phyloP scores from a whole-genome alignment of 495 filamentous ascomycete species.

The Neurospora terricola region DNA sequence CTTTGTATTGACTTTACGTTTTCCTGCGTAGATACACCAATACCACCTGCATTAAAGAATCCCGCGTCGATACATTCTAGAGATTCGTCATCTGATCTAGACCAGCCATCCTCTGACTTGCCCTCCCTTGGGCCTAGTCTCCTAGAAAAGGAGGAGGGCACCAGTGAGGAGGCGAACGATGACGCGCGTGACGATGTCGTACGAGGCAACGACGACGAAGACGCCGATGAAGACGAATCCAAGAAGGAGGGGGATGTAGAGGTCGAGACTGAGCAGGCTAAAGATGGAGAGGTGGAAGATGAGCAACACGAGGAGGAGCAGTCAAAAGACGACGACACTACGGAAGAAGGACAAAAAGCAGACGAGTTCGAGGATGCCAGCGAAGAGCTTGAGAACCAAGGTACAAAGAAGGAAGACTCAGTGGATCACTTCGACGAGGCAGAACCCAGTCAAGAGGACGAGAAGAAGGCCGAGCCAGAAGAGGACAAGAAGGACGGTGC shows the following conservation, averaged over 20 bases:
- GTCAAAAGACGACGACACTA: not conserved
- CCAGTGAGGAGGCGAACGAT: not conserved
- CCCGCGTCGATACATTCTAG: slow-evolving; percentile 15
- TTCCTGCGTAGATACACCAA: slow-evolving; percentile 29
- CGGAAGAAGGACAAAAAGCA: not conserved
- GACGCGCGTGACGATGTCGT: not conserved
- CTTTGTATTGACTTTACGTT: slow-evolving; percentile 25
- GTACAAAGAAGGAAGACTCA: not conserved
- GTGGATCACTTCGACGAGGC: not conserved
- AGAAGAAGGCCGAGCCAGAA: not conserved
- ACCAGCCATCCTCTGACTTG: slow-evolving; percentile 10
- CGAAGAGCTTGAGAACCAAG: not conserved
- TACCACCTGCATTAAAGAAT: slow-evolving; percentile 24
- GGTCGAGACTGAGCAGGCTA: not conserved
- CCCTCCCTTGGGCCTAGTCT: slow-evolving; percentile 1
- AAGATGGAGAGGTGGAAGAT: not conserved
- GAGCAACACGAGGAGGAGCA: not conserved
- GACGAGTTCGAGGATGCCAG: not conserved
- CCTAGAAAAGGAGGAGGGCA: not conserved
- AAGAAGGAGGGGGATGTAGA: not conserved
- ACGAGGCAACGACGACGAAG: slow-evolving; percentile 1
- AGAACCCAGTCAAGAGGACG: not conserved
- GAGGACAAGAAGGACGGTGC: not conserved
- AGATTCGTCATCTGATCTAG: slow-evolving; percentile 25
- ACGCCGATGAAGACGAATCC: not conserved